These are phyloP conservation scores for Terfezia boudieri DNA, from an alignment of 495 filamentous ascomycete genomes.

Conservation along the genomic window DNA sequence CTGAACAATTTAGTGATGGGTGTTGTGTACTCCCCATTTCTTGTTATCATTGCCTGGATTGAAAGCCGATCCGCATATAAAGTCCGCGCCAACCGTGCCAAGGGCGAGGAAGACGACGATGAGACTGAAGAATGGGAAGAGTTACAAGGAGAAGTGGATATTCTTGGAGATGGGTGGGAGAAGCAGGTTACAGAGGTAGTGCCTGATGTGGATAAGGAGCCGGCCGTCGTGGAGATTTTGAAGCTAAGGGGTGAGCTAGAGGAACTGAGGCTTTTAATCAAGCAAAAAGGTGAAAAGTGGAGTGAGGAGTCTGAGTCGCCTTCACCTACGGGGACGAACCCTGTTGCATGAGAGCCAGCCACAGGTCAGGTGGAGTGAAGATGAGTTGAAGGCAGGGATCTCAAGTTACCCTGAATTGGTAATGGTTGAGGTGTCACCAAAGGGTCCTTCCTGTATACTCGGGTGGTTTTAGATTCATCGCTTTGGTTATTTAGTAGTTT, in stretches of 20 bases:
- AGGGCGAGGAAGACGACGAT: constrained; percentile 81
- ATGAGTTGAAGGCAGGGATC: no score
- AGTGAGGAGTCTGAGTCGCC: no score
- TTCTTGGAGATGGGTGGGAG: constrained; percentile 59
- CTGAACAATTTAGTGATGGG: constrained; percentile 79
- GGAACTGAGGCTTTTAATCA: neutral
- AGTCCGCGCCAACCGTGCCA: constrained; percentile 46
- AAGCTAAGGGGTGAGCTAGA: constrained; percentile 46
- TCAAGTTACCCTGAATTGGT: no score
- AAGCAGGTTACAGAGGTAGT: constrained; percentile 49
- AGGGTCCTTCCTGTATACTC: no score
- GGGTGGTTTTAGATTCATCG: no score
- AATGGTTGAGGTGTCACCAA: no score
- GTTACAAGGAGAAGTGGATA: constrained; percentile 44
- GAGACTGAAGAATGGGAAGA: constrained; percentile 83
- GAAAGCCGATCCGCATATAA: constrained; percentile 46
- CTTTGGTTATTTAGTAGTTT: no score
- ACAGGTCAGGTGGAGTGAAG: no score
- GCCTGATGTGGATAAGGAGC: constrained; percentile 55
- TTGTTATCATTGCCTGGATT: constrained; percentile 53
- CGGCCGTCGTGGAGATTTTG: constrained; percentile 40
- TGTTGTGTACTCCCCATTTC: constrained; percentile 60
- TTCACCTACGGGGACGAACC: no score
- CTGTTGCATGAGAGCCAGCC: no score
- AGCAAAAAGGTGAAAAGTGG: no score